Evolutionary conservation across 208 protist genomes (phyloP).

Genomic region (Perkinsela sp.): DNA sequence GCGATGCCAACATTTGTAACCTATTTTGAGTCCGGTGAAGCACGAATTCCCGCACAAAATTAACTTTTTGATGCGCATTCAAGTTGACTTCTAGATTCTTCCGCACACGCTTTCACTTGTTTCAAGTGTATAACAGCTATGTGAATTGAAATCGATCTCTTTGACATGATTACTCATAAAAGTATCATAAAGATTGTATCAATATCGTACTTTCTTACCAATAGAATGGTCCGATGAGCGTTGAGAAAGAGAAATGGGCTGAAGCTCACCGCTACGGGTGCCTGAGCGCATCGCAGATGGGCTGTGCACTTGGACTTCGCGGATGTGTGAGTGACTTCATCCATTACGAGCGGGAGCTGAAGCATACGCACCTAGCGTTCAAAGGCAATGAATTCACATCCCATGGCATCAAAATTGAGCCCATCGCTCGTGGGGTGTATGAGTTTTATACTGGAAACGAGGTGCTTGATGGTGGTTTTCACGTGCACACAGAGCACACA

Average conservation of each 20-base stretch:
- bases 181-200: too few relatives aligned
- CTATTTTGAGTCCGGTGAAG: too few relatives aligned
- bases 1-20: too few relatives aligned
- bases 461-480: constrained; percentile 47
- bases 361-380: constrained; percentile 42
- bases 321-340: constrained; percentile 44
- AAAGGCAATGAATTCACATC: constrained; percentile 29
- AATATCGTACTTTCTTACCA: too few relatives aligned
- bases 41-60: too few relatives aligned
- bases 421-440: constrained; percentile 40
- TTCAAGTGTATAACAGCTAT: too few relatives aligned
- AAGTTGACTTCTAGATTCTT: too few relatives aligned
- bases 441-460: constrained; percentile 28
- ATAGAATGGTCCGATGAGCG: too few relatives aligned
- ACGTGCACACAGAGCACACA: constrained; percentile 16
- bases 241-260: neutral
- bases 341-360: constrained; percentile 26
- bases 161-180: too few relatives aligned
- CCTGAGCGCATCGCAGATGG: constrained; percentile 51
- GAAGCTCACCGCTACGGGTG: constrained; percentile 4
- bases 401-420: constrained; percentile 43
- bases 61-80: too few relatives aligned
- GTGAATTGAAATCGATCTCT: too few relatives aligned
- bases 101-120: too few relatives aligned
- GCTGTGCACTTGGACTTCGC: constrained; percentile 36